phyloP scores from a whole-genome alignment of 805 yeast species.

The Myxozyma melibiosi region DNA sequence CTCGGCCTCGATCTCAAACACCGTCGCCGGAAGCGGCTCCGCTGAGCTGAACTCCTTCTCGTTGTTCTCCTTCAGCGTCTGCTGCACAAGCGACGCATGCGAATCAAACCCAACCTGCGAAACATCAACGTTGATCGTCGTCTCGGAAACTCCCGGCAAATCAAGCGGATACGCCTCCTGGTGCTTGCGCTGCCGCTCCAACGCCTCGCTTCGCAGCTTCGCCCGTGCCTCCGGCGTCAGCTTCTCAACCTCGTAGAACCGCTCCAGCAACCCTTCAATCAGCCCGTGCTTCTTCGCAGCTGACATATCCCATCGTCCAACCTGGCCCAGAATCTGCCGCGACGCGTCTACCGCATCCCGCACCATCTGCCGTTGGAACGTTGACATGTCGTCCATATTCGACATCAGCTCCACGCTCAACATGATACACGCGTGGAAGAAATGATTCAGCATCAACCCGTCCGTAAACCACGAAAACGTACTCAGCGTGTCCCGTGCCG shows the following conservation, averaged over 20 bases:
- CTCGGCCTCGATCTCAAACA: not conserved
- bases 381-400: conserved; percentile 23
- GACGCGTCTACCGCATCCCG: conserved; percentile 25
- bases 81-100: conserved; percentile 11
- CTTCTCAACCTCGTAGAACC: conserved; percentile 21
- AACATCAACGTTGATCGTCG: conserved; percentile 10
- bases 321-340: conserved; percentile 15
- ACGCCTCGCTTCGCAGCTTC: conserved; percentile 3
- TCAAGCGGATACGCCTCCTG: conserved; percentile 5
- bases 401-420: conserved; percentile 27
- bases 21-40: conserved; percentile 5
- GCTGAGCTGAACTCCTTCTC: not conserved
- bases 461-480: conserved; percentile 28
- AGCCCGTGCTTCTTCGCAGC: conserved; percentile 24
- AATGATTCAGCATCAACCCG: conserved; percentile 27
- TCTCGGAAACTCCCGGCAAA: conserved; percentile 10
- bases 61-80: not conserved
- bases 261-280: conserved; percentile 21
- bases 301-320: conserved; percentile 20
- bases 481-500: conserved; percentile 18
- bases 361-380: conserved; percentile 24
- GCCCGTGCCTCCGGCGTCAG: conserved; percentile 28
- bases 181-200: conserved; percentile 3
- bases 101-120: conserved; percentile 10
- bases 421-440: conserved; percentile 33